phyloP scores from a whole-genome alignment of 2,329 filamentous ascomycete genomes.

The Fusarium fracticaudum region DNA sequence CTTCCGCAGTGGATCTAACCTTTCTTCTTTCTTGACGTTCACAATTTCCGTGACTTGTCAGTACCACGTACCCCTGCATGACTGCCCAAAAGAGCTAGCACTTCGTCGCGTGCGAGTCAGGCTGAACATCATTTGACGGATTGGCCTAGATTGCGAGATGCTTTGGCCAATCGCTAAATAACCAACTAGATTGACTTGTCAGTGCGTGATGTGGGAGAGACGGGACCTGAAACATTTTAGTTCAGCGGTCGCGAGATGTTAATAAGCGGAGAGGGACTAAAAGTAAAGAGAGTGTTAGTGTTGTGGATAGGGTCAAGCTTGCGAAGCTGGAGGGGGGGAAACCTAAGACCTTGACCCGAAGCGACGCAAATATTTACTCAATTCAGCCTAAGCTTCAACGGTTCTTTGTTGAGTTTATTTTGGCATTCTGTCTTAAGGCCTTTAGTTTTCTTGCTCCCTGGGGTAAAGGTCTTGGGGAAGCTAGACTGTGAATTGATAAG shows the following conservation, averaged over 20 bases:
- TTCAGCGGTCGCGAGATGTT: not conserved
- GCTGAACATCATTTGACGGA: not conserved
- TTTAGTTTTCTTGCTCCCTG: not conserved
- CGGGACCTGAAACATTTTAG: not conserved
- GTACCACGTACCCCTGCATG: not conserved
- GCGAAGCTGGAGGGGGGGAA: not conserved
- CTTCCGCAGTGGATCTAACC: not conserved
- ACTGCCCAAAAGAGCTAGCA: not conserved
- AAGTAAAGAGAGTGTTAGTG: not conserved
- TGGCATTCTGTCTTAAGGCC: fast-evolving
- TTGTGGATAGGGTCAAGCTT: not conserved
- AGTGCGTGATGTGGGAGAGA: not conserved
- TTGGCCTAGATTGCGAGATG: not conserved
- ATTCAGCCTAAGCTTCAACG: fast-evolving
- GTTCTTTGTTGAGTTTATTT: not conserved
- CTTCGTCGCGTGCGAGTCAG: not conserved
- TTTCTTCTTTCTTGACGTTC: not conserved
- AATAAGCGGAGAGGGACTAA: not conserved
- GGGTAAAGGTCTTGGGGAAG: fast-evolving
- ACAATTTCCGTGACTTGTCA: not conserved
- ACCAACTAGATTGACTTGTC: not conserved
- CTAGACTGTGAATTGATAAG: not conserved
- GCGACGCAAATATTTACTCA: fast-evolving
- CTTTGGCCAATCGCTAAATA: not conserved
- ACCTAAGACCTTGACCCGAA: fast-evolving